phyloP scores from a whole-genome alignment of 768 basidiomycete species.

The Boletales sp. region DNA sequence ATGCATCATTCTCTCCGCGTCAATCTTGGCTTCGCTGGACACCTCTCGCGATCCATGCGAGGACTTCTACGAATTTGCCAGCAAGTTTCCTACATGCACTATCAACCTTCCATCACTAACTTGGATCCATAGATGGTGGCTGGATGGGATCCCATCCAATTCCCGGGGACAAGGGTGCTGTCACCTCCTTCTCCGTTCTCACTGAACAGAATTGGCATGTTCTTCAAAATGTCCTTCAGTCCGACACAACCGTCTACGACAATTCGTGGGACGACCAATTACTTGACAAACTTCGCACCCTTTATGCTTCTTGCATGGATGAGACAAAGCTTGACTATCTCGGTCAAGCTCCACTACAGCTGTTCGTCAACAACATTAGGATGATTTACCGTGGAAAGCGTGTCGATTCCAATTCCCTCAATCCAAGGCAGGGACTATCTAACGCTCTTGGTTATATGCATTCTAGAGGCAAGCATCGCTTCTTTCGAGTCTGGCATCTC shows the following conservation, averaged over 20 bases:
- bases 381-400: conserved; percentile 55
- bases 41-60: conserved; percentile 87
- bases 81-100: conserved; percentile 45
- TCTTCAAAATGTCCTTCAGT: conserved; percentile 67
- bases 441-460: conserved; percentile 83
- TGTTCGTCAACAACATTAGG: conserved; percentile 60
- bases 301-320: conserved; percentile 81
- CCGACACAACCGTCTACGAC: conserved; percentile 34
- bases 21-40: conserved; percentile 79
- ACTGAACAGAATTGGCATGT: conserved; percentile 74
- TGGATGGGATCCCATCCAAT: conserved; percentile 84
- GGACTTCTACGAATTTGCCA: conserved; percentile 90
- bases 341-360: conserved; percentile 67
- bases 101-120: conserved; percentile 4
- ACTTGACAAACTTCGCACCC: conserved; percentile 59
- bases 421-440: conserved; percentile 59
- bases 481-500: neutral
- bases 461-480: conserved; percentile 59
- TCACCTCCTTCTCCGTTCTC: conserved; percentile 69
- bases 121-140: conserved; percentile 60
- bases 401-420: conserved; percentile 34
- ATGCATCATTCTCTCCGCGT: conserved; percentile 81
- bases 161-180: conserved; percentile 78
- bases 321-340: conserved; percentile 71
- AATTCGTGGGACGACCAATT: conserved; percentile 50